These are phyloP conservation scores for Eutypella sp. DNA, from an alignment of 2,329 filamentous ascomycete genomes.

Conservation along the genomic window DNA sequence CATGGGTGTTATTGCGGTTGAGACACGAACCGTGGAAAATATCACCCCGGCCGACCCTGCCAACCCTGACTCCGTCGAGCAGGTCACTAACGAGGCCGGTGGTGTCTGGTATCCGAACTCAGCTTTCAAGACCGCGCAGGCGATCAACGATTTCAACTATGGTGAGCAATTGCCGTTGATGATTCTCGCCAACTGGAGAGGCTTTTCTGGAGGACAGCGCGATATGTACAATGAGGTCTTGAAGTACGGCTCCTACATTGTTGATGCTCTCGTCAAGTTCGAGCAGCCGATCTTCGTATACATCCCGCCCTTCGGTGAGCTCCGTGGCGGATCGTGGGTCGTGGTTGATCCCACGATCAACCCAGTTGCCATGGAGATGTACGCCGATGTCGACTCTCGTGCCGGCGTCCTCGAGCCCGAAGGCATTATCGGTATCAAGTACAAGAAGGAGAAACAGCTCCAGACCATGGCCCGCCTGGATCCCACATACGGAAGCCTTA, in stretches of 20 bases:
- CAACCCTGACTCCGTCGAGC: constrained; percentile 97
- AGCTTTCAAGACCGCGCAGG: constrained; percentile 98
- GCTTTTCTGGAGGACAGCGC: constrained; percentile 98
- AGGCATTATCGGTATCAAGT: constrained; percentile 98
- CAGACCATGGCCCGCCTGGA: constrained; percentile 96
- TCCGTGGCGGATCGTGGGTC: constrained; percentile 98
- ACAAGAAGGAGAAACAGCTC: constrained; percentile 93
- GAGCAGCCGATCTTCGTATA: constrained; percentile 99
- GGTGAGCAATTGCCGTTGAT: constrained; percentile 97
- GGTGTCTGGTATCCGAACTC: constrained; percentile 99
- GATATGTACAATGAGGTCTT: constrained; percentile 99
- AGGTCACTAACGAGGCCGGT: constrained; percentile 89
- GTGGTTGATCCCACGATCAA: constrained; percentile 99
- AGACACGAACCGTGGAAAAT: constrained; percentile 94
- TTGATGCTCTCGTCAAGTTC: constrained; percentile 95
- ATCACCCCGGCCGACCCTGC: constrained; percentile 93
- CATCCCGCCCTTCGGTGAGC: constrained; percentile 92
- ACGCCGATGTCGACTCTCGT: constrained; percentile 89
- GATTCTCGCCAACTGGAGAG: constrained; percentile 99
- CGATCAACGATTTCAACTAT: constrained; percentile 98
- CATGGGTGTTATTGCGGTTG: constrained; percentile 95
- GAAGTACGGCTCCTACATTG: constrained; percentile 99
- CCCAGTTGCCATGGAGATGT: constrained; percentile 97
- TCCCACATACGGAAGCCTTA: constrained; percentile 74
- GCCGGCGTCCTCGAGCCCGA: constrained; percentile 97